Base-by-base conservation (phyloP, 352 stramenopile species). In the Pythium dissimile region DNA sequence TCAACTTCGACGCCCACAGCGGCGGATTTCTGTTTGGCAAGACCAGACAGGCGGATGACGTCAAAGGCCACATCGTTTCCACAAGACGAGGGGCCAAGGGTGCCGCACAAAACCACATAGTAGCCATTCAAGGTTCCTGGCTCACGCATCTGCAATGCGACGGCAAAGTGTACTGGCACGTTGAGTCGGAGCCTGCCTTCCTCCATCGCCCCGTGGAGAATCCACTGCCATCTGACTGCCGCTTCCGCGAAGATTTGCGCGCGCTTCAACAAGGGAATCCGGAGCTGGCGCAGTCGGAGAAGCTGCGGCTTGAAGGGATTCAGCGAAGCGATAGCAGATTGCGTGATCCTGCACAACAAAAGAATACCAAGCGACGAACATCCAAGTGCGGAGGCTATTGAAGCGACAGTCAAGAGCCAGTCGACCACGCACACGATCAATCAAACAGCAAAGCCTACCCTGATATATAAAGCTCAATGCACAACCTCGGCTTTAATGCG, bases 131-230 rank as follows among this genome's bases (percentile, higher is more conserved):
- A 23, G 82, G 82, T 18, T 88, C 79, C 47, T 92, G 82, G 82
- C 65, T 89, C 38, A 82, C 75, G 8, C 77, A 89, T 26, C 58
- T 92, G 13, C 72, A 87, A 52, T 86, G 81, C 43, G 77, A 92
- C 62, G 72, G 67, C 43, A 85, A 86, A 52, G 77, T 80, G 60
- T 89, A 88, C 50, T 92, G 82, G 82, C 72, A 89, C 31, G 67
- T 90, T 20, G 76, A 87, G 28, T 82, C 77, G 0, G 80, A 88
- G 54, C 80, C 82, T 15, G 74, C 71, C 9, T 88, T 82, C 41
- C 64, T 78, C 31, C 77, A 86, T 56, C 64, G 35, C 13, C 74
- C 77, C 0, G 69, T 89, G 8, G 50, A 59, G 18, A 41, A 63
- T 3, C 54, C 80, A 16, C 60, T 89, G 21, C 70, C 71, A 3